A percentile compares a stretch with the other conserved stretches of the same genome.
Evolutionary conservation across 2,329 filamentous ascomycete species (phyloP).

Genomic region (Aspergillus jensenii): DNA sequence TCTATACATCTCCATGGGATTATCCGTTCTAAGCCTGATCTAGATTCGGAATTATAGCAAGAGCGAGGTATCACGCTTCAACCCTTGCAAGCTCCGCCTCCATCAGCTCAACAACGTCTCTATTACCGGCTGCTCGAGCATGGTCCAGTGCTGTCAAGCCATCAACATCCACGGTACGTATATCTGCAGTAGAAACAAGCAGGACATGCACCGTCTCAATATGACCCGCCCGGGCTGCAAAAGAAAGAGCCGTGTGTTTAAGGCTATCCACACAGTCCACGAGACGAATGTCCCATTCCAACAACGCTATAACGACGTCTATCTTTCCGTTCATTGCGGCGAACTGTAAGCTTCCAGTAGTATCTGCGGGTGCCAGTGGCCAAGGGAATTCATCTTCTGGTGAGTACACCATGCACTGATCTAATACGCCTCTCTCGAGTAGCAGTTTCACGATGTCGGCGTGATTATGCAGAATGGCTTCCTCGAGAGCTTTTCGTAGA

Average conservation of each 20-base stretch:
- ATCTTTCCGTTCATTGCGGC: not conserved
- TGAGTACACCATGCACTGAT: not conserved
- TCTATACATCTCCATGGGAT: no score
- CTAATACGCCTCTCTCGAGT: not conserved
- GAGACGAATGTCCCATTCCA: not conserved
- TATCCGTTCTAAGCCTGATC: no score
- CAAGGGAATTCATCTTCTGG: not conserved
- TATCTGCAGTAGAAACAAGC: not conserved
- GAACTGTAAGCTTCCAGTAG: not conserved
- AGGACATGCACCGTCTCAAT: not conserved
- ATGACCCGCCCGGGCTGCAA: not conserved
- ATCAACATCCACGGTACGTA: not conserved
- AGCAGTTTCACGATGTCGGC: not conserved
- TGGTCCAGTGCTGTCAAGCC: not conserved
- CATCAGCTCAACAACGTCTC: not conserved
- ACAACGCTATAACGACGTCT: not conserved
- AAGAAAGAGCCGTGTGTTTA: not conserved
- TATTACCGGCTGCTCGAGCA: not conserved
- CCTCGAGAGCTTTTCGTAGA: not conserved
- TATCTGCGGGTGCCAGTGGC: not conserved
- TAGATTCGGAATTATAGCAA: no score
- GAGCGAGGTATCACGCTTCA: no score
- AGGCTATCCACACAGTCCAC: not conserved
- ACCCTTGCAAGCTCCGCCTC: not conserved
- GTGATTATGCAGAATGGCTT: not conserved